Evolutionary conservation across 345 rosid species (phyloP).

Genomic region (Cardamine chenopodiifolia): DNA sequence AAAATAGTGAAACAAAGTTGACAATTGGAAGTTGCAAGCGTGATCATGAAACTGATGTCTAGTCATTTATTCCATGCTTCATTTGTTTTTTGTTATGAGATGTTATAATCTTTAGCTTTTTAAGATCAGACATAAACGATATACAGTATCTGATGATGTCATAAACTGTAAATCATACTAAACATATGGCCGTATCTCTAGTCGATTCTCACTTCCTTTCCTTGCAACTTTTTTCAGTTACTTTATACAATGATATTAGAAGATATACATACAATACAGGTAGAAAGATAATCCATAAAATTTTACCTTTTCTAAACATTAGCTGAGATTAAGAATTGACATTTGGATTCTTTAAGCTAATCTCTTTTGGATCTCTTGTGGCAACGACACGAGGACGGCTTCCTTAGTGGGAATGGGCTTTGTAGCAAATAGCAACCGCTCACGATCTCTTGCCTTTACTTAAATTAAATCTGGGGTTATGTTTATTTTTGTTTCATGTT

Average conservation of each 20-base stretch:
- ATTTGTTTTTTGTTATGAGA: not conserved
- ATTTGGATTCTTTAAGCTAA: not conserved
- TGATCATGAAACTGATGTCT: constrained; percentile 50
- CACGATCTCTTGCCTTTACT: constrained; percentile 5
- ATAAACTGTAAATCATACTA: constrained; percentile 5
- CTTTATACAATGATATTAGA: not conserved
- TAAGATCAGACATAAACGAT: constrained; percentile 6
- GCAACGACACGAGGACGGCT: not conserved
- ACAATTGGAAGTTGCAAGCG: constrained; percentile 37
- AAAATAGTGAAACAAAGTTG: constrained; percentile 48
- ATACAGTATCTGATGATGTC: constrained; percentile 16
- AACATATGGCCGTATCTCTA: not conserved
- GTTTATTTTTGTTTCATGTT: not conserved
- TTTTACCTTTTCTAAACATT: not conserved
- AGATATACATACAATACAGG: not conserved
- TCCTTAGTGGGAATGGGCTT: constrained; percentile 22
- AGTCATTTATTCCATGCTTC: constrained; percentile 30
- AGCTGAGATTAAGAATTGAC: not conserved
- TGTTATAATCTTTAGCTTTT: constrained; percentile 22
- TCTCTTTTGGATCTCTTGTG: constrained; percentile 11
- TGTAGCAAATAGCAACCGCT: not conserved
- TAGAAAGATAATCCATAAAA: not conserved
- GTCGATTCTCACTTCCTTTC: constrained; percentile 3
- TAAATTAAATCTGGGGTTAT: not conserved
- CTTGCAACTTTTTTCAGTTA: not conserved